Evolutionary conservation across 257 asterid genomes (phyloP), one percentile per base, ranked within the genome.

Genomic region (Solanum appendiculatum): DNA sequence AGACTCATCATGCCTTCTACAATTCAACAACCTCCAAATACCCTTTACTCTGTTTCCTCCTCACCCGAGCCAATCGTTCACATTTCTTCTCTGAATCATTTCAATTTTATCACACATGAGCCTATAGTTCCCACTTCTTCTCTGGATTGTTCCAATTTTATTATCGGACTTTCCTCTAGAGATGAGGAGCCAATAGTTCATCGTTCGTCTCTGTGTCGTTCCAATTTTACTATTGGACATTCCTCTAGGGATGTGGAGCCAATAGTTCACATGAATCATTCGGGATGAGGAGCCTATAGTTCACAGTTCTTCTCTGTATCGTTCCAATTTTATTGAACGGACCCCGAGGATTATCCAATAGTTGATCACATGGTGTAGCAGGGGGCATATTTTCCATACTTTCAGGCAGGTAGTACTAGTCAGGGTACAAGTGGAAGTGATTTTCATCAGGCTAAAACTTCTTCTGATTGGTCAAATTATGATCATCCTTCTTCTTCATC

Each of bases 401-500:
- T 21, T 40, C 34, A 15, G 48, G 44, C 68, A 9, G 63, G 44
- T 36, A 11, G 37, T 16, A 25, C 89, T 15, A 54, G 63, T 51
- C 9, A 46, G 56, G 14, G 56, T 46, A 25, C 72, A 4, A 34
- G 84, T 40, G 46, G 36, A n/a, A 33, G 78, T 25, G 60, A 80
- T 44, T 81, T 48, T 16, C 68, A 40, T 23, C 75, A 42, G 15
- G 2, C 85, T 29, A 11, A 23, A 12, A 18, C 6, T 54, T 39
- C 16, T 34, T 42, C 34, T 56, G n/a, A 77, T 7, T 33, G 88
- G 87, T 70, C 90, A 9, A 86, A 82, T 73, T 75, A 40, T 14
- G 54, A 86, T 40, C 37, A n/a, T n/a, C n/a, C n/a, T n/a, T n/a
- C 93, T 86, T 89, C 88, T 18, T 89, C 89, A 9, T 86, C 92